These are phyloP conservation scores for Puccinia triticina DNA, from an alignment of 1,284 basidiomycete species.

Conservation along the genomic window DNA sequence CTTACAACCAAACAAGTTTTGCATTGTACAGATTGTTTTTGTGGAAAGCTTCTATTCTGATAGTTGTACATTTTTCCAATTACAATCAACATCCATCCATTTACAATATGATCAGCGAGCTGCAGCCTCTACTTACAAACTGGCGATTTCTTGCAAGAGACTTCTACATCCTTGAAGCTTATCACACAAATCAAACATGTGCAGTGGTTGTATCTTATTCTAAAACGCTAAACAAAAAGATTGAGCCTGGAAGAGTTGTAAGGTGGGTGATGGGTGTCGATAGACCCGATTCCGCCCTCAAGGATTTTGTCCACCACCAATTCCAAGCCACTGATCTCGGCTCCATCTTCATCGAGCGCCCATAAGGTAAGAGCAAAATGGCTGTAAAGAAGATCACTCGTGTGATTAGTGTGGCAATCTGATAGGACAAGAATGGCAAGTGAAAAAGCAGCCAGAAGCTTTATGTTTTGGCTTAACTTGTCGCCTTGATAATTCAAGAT, in stretches of 20 bases:
- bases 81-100: too few species aligned
- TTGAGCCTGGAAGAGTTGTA: not conserved
- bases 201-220: not conserved
- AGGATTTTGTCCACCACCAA: conserved; percentile 33
- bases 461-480: conserved; percentile 65
- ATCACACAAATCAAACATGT: too few species aligned
- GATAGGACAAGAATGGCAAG: not conserved
- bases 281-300: conserved; percentile 21
- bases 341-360: conserved; percentile 38
- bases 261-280: not conserved
- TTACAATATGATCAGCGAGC: too few species aligned
- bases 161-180: too few species aligned
- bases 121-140: too few species aligned
- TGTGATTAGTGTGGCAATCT: not conserved
- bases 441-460: conserved; percentile 6
- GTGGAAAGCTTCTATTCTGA: too few species aligned
- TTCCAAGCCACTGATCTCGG: conserved; percentile 13
- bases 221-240: not conserved
- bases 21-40: too few species aligned
- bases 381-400: not conserved
- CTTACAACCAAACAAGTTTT: too few species aligned
- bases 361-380: conserved; percentile 36
- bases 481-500: conserved; percentile 71
- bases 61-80: too few species aligned
- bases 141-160: too few species aligned